phyloP scores from a whole-genome alignment of 176 grass and related monocot species.

The Guadua angustifolia region DNA sequence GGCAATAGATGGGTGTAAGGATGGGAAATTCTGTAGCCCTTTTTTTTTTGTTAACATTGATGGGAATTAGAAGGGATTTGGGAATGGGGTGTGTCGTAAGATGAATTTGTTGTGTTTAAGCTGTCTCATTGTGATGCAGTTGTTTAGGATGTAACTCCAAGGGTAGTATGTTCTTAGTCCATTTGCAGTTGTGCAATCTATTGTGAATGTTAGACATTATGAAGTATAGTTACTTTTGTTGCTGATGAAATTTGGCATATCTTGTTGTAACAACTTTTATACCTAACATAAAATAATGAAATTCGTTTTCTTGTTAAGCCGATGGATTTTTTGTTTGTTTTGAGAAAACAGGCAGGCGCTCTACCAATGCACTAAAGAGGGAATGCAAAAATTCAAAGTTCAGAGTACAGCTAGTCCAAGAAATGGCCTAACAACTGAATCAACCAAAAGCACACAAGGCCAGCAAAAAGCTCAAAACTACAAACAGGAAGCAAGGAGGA shows the following conservation, averaged over 20 bases:
- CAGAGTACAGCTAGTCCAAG: too few relatives aligned
- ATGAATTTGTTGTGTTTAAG: background rate
- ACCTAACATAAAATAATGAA: too few relatives aligned
- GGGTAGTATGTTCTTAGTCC: background rate
- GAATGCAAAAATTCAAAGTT: too few relatives aligned
- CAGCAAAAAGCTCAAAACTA: too few relatives aligned
- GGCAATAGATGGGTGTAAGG: background rate
- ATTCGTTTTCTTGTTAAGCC: background rate
- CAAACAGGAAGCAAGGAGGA: too few relatives aligned
- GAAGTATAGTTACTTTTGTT: background rate
- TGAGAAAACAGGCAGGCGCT: too few relatives aligned
- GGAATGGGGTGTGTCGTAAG: background rate
- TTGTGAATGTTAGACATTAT: background rate
- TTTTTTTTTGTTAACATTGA: constrained; percentile 23
- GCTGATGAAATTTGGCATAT: background rate
- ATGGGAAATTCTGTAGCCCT: background rate
- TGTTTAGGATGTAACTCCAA: background rate
- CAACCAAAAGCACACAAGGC: too few relatives aligned
- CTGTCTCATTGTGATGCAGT: background rate
- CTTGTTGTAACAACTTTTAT: background rate
- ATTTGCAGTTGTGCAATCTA: background rate
- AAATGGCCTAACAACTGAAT: too few relatives aligned
- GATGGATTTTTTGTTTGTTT: too few relatives aligned
- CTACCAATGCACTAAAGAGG: too few relatives aligned
- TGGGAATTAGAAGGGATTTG: background rate